These are phyloP conservation scores for Scedosporium aurantiacum DNA, from an alignment of 2,329 filamentous ascomycete genomes.

Conservation along the genomic window DNA sequence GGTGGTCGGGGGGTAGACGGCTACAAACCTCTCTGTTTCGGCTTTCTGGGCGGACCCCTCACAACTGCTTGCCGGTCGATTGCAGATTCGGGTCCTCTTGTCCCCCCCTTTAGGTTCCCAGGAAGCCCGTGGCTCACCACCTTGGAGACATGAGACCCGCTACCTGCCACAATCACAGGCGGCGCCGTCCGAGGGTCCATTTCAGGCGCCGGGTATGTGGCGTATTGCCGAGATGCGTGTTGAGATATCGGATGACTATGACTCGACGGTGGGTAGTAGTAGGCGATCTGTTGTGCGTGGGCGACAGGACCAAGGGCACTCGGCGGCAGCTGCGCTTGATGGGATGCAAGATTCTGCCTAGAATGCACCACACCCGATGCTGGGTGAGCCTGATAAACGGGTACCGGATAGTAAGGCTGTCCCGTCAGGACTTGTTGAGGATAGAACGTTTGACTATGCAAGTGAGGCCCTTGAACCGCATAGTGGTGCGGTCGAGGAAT, in stretches of 20 bases:
- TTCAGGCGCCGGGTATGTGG: background rate
- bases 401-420: conserved; percentile 30
- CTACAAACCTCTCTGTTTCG: conserved; percentile 49
- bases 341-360: conserved; percentile 31
- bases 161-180: background rate
- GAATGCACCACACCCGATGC: conserved; percentile 21
- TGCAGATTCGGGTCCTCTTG: background rate
- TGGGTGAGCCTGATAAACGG: conserved; percentile 27
- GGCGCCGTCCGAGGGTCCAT: background rate
- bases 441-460: conserved; percentile 35
- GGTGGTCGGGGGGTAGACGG: background rate
- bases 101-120: background rate
- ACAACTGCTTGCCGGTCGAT: background rate
- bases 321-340: conserved; percentile 31
- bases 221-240: background rate
- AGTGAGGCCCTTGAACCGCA: conserved; percentile 25
- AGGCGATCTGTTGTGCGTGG: background rate
- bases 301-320: conserved; percentile 24
- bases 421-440: conserved; percentile 31
- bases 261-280: background rate
- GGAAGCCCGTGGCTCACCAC: background rate
- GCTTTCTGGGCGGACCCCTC: conserved; percentile 43
- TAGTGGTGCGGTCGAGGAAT: conserved; percentile 30
- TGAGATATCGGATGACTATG: background rate
- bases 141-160: background rate